phyloP scores from a whole-genome alignment of 73 alveolate genomes.

The Uronychia binucleata region DNA sequence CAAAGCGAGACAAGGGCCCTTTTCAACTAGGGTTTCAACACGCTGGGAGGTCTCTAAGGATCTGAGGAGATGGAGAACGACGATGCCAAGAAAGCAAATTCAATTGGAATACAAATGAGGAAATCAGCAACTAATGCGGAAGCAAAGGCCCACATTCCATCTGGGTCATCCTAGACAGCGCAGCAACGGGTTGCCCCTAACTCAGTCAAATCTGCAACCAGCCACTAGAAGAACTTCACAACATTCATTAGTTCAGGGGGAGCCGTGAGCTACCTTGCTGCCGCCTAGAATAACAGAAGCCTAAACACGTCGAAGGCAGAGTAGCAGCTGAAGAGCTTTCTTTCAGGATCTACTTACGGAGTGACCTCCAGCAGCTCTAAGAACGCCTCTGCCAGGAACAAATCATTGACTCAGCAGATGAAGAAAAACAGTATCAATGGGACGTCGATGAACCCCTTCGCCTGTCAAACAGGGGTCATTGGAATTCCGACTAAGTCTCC shows the following conservation, averaged over 20 bases:
- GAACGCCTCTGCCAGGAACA: background rate
- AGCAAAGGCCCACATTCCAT: no score
- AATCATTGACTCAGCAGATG: background rate
- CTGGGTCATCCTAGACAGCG: no score
- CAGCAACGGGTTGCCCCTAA: background rate
- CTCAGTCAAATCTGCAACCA: background rate
- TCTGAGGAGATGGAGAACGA: no score
- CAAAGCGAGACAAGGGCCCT: slow-evolving; percentile 3
- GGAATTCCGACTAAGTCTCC: slow-evolving; percentile 1
- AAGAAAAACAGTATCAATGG: background rate
- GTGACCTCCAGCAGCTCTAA: background rate
- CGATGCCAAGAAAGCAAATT: no score
- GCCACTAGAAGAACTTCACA: background rate
- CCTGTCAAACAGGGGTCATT: no score
- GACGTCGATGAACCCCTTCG: no score
- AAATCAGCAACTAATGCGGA: no score
- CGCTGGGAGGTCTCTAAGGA: no score
- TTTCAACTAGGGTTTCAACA: no score
- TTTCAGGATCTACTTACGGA: background rate
- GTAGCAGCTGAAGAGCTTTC: background rate
- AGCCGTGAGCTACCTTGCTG: background rate
- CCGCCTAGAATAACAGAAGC: background rate
- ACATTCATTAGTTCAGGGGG: background rate
- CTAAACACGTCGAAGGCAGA: background rate
- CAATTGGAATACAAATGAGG: no score